These are phyloP conservation scores for Hymenoscyphus albidus DNA, from an alignment of 2,329 filamentous ascomycete species.

Conservation along the genomic window DNA sequence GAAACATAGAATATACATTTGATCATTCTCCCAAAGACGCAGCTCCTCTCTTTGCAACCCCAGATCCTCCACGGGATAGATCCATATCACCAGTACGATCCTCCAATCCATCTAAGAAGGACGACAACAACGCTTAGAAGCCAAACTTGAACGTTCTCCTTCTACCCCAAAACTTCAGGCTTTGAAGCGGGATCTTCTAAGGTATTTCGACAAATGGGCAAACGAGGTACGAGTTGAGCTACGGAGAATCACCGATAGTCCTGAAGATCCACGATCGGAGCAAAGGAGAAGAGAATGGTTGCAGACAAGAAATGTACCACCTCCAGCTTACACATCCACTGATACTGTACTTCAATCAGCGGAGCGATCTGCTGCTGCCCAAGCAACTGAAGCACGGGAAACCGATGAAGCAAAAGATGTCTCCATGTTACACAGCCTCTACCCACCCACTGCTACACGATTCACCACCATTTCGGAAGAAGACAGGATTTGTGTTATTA, in stretches of 20 bases:
- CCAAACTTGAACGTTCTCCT: slow-evolving; percentile 21
- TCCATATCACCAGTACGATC: background rate
- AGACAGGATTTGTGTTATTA: slow-evolving; percentile 61
- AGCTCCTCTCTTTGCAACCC: slow-evolving; percentile 24
- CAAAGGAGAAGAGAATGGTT: slow-evolving; percentile 38
- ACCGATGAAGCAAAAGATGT: slow-evolving; percentile 40
- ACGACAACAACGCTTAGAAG: slow-evolving; percentile 23
- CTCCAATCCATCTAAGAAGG: slow-evolving; percentile 16
- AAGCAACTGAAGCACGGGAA: slow-evolving; percentile 22
- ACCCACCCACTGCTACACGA: slow-evolving; percentile 50
- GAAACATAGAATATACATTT: slow-evolving; percentile 44
- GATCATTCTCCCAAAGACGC: slow-evolving; percentile 10
- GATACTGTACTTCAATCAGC: slow-evolving; percentile 21
- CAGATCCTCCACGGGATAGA: slow-evolving; percentile 9
- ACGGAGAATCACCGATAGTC: slow-evolving; percentile 58
- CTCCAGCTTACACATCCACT: slow-evolving; percentile 22
- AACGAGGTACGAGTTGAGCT: slow-evolving; percentile 65
- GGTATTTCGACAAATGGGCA: slow-evolving; percentile 75
- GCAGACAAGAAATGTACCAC: slow-evolving; percentile 25
- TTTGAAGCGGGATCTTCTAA: slow-evolving; percentile 55
- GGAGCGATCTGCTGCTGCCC: slow-evolving; percentile 28
- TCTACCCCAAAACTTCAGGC: slow-evolving; percentile 26
- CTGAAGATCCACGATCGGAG: slow-evolving; percentile 46
- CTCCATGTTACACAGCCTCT: slow-evolving; percentile 47
- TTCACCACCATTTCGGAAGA: slow-evolving; percentile 53